Base-by-base conservation (phyloP, 768 basidiomycete genomes). In the Collybia sordida region DNA sequence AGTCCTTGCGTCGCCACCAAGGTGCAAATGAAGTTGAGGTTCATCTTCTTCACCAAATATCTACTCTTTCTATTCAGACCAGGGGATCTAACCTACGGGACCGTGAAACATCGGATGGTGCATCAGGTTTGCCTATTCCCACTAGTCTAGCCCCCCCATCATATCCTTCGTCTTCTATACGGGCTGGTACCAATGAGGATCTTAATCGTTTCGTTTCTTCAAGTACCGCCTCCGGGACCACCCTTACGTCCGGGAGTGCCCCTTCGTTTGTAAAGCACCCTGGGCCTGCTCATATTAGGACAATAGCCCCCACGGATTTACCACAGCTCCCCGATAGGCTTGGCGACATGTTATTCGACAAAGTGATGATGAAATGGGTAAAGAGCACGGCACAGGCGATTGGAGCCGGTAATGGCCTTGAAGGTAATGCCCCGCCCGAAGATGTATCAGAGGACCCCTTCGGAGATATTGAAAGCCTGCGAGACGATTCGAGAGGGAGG, bases 141-240 rank as follows among this genome's bases (percentile, higher is more conserved):
- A 61, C 70, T 15, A 55, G 64, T 28, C 58, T 58, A 4, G 66
- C 67, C 25, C 69, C 71, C 18, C 70, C 72, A n/a, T 65, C 77
- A 9, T 75, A 81, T 61, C 79, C 82, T 22, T 69, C 81, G 6
- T 73, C 74, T 17, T 79, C 83, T 27, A 53, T 82, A 21, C 82
- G 78, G 22, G 64, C 74, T 25, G 71, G 75, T 2, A 70, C 77
- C 14, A 81, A 80, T 54, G 85, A 85, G 15, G 93, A 94, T 62
- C 74, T 94, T 39, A 90, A 88, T 60, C 87, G 94, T 21, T 92
- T 91, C 60, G 90, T 95, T 7, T 95, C 93, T 5, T 88, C 91
- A 12, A 91, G 92, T 59, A 94, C 93, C 7, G 78, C 83, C 25
- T 82, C 83, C 11, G 90, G 89, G 3, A 88, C 87, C 11, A 88